Percentiles rank a stretch among this genome's conserved stretches.
Evolutionary conservation across 352 stramenopile genomes (phyloP).

Genomic region (Phytophthora idaei): DNA sequence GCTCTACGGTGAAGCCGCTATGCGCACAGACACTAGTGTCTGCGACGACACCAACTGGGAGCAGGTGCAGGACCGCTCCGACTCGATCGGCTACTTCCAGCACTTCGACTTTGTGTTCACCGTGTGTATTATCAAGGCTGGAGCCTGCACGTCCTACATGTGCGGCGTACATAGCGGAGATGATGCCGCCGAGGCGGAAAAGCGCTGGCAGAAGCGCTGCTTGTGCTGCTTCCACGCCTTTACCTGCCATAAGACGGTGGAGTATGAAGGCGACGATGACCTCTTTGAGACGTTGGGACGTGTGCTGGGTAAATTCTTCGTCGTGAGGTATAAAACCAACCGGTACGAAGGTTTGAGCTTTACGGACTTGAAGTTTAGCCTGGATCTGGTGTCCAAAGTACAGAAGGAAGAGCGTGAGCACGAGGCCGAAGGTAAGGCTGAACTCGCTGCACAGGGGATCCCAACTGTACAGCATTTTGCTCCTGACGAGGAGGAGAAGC

Average conservation of each 20-base stretch:
- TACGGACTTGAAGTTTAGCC: constrained; percentile 73
- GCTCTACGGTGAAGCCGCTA: constrained; percentile 59
- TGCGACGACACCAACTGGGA: constrained; percentile 59
- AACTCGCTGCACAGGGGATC: constrained; percentile 32
- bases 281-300: constrained; percentile 71
- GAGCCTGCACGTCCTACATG: constrained; percentile 64
- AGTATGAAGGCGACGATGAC: constrained; percentile 58
- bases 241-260: constrained; percentile 49
- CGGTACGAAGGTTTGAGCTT: constrained; percentile 72
- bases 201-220: constrained; percentile 70
- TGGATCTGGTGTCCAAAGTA: constrained; percentile 65
- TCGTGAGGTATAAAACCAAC: constrained; percentile 70
- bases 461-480: constrained; percentile 43
- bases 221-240: constrained; percentile 64
- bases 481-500: constrained; percentile 43
- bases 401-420: constrained; percentile 58
- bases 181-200: constrained; percentile 58
- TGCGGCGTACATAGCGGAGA: constrained; percentile 69
- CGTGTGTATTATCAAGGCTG: constrained; percentile 39
- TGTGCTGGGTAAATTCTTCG: constrained; percentile 77
- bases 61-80: constrained; percentile 57
- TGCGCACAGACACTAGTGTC: constrained; percentile 53
- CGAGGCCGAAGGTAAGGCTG: constrained; percentile 31
- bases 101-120: constrained; percentile 78
- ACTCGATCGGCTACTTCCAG: constrained; percentile 66